These are phyloP conservation scores for Exophiala viscosa DNA, from an alignment of 2,329 filamentous ascomycete genomes.

Conservation along the genomic window DNA sequence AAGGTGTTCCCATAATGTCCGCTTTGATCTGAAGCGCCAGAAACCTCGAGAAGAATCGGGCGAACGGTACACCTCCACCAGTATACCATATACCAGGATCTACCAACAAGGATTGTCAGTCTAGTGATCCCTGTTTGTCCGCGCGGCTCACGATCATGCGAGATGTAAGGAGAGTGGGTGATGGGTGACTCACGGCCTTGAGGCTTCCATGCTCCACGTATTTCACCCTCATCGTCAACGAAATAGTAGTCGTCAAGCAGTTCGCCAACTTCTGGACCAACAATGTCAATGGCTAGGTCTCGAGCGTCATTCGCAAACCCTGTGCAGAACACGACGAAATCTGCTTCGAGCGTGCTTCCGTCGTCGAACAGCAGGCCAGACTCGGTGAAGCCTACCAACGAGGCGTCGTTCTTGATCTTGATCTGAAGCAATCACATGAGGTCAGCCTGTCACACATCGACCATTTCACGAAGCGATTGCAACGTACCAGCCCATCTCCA, in stretches of 20 bases:
- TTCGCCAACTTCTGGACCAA: slow-evolving; percentile 41
- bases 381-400: slow-evolving; percentile 35
- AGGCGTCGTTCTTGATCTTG: slow-evolving; percentile 40
- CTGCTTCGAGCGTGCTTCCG: slow-evolving; percentile 40
- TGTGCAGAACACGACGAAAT: slow-evolving; percentile 47
- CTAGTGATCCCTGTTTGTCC: too few relatives aligned
- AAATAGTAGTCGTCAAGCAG: slow-evolving; percentile 44
- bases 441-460: too few relatives aligned
- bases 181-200: slow-evolving; percentile 34
- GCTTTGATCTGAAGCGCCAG: slow-evolving; percentile 47
- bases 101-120: slow-evolving; percentile 1
- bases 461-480: neutral
- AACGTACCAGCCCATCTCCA: slow-evolving; percentile 33
- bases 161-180: neutral
- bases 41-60: slow-evolving; percentile 41
- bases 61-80: slow-evolving; percentile 41
- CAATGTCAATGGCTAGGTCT: slow-evolving; percentile 35
- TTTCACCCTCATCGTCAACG: slow-evolving; percentile 46
- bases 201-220: slow-evolving; percentile 41
- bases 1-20: slow-evolving; percentile 20
- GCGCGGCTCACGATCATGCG: neutral
- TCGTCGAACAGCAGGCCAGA: slow-evolving; percentile 43
- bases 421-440: slow-evolving; percentile 33
- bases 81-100: slow-evolving; percentile 40
- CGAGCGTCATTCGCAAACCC: slow-evolving; percentile 45